These are phyloP conservation scores for Pseudonitzschia delicatissima DNA, from an alignment of 108 stramenopile genomes.

Conservation along the genomic window DNA sequence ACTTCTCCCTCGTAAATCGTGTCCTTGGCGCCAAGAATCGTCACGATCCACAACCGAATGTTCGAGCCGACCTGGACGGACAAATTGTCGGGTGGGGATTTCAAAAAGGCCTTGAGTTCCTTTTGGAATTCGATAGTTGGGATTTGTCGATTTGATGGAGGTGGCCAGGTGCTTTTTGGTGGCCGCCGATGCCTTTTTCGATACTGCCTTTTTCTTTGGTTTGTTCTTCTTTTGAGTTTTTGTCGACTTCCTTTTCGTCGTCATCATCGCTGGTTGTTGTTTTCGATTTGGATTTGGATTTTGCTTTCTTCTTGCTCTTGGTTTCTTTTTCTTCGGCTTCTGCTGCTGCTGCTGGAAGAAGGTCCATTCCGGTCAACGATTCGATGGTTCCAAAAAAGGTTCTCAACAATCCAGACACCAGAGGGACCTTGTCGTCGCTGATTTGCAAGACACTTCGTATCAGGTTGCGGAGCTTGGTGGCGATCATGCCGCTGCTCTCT, in stretches of 20 bases:
- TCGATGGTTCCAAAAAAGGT: slow-evolving; percentile 27
- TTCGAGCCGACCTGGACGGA: slow-evolving; percentile 87
- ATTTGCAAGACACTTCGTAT: slow-evolving; percentile 37
- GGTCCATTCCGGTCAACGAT: slow-evolving; percentile 23
- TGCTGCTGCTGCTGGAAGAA: slow-evolving; percentile 27
- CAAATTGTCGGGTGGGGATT: slow-evolving; percentile 79
- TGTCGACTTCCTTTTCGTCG: not conserved
- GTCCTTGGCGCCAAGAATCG: slow-evolving; percentile 76
- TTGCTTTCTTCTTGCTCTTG: slow-evolving; percentile 10
- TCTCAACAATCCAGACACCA: slow-evolving; percentile 18
- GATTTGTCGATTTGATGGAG: slow-evolving; percentile 59
- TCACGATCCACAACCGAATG: slow-evolving; percentile 90
- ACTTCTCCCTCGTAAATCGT: slow-evolving; percentile 91
- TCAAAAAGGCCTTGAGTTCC: slow-evolving; percentile 81
- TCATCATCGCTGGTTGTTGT: slow-evolving; percentile 9
- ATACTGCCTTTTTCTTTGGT: slow-evolving; percentile 23
- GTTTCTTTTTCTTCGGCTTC: slow-evolving; percentile 39
- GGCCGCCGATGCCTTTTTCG: slow-evolving; percentile 40
- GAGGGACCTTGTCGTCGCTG: slow-evolving; percentile 33
- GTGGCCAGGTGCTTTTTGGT: slow-evolving; percentile 58
- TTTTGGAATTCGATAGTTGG: slow-evolving; percentile 84
- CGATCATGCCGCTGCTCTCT: slow-evolving; percentile 2
- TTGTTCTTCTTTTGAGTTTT: slow-evolving; percentile 1
- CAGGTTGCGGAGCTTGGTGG: slow-evolving; percentile 35
- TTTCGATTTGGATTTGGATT: slow-evolving; percentile 21